These are phyloP conservation scores for Starmerella geochares DNA, from an alignment of 805 yeast species.

Conservation along the genomic window DNA sequence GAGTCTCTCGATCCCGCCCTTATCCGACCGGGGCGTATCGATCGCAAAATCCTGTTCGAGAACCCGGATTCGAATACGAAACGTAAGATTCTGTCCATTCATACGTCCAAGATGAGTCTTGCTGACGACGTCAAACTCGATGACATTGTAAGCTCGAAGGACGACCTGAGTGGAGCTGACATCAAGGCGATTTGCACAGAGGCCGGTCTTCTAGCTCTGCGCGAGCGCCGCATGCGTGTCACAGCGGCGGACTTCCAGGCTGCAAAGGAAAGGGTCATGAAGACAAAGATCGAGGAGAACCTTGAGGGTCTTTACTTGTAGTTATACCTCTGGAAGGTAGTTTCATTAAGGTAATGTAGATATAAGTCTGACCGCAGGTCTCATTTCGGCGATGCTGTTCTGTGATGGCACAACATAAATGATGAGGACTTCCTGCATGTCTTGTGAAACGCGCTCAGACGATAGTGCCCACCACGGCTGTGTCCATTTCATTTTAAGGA, in stretches of 20 bases:
- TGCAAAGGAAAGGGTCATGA: constrained; percentile 90
- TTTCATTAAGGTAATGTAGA: background rate
- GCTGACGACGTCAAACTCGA: constrained; percentile 69
- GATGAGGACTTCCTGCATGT: no score
- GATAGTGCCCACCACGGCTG: no score
- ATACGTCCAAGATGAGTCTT: constrained; percentile 58
- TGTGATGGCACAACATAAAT: no score
- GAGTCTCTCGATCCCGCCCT: constrained; percentile 92
- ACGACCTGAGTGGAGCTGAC: constrained; percentile 94
- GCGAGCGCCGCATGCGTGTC: constrained; percentile 97
- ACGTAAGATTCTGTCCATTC: constrained; percentile 84
- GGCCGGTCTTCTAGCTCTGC: constrained; percentile 87
- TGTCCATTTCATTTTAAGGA: no score
- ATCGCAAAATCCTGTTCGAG: constrained; percentile 88
- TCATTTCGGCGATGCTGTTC: no score
- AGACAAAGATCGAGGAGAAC: constrained; percentile 92
- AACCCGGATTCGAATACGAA: constrained; percentile 89
- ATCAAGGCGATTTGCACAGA: constrained; percentile 96
- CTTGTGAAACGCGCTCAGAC: no score
- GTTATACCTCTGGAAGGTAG: constrained; percentile 6
- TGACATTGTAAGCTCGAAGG: constrained; percentile 79
- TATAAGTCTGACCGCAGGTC: background rate
- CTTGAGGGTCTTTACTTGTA: constrained; percentile 84
- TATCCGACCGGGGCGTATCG: constrained; percentile 94
- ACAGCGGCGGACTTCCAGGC: constrained; percentile 85